Evolutionary conservation across 495 filamentous ascomycete species (phyloP), one percentile per base, ranked within the genome.

Genomic region (Aspergillus ostianus): DNA sequence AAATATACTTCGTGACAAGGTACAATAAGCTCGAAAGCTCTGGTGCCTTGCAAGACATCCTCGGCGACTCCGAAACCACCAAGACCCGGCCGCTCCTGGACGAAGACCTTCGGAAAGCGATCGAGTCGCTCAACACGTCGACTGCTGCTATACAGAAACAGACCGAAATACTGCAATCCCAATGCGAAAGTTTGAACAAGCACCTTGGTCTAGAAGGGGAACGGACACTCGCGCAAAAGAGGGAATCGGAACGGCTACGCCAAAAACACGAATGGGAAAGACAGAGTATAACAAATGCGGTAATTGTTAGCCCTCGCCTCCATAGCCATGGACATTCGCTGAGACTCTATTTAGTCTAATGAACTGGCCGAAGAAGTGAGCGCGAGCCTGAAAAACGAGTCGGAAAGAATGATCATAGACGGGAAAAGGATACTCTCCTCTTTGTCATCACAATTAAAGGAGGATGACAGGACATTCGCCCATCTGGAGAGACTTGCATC

Each of bases 41-140:
- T 1, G 69, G 73, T 13, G 47, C 63, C 30, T 62, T 77, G 21
- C 64, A 70, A 13, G 57, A 60, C 17, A 59, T 80, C 49, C 60
- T 76, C 41, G 58, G 60, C 26, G 56, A 71, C 36, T 55, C 66
- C 4, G 64, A 67, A 27, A 53, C 74, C 23, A 44, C 56, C 46
- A 68, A 70, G 53, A 74, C 66, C 7, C 74, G 71, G 62, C 73
- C 75, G 27, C 63, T 80, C 27, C 64, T 72, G 4, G 77, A 80
- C 47, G 69, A 69, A 18, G 76, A 78, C 15, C 69, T 80, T 44
- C 73, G 65, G 47, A 62, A 56, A 45, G 66, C 76, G n/a, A 78
- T 76, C 47, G 60, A 70, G 41, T 67, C 61, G 19, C 64, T 80
- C 21, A 67, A 76, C 30, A 61, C 68, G 19, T 77, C 77, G 6